These are phyloP conservation scores for Oenanthe sinensis DNA, from an alignment of 129 eudicot species.

Conservation along the genomic window DNA sequence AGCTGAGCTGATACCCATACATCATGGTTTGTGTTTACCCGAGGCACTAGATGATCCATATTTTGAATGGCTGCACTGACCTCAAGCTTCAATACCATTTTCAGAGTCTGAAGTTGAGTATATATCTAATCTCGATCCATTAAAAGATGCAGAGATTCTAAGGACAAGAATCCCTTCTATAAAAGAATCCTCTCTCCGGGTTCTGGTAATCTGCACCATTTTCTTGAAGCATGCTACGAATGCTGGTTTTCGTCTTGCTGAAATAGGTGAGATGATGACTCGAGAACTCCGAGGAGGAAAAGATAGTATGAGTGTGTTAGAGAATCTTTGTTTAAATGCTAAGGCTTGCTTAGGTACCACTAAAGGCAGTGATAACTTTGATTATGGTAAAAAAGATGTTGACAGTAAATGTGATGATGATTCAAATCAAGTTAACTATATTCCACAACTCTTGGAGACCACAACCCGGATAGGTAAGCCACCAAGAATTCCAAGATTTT, in stretches of 20 bases:
- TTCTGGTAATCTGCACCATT: slow-evolving; percentile 70
- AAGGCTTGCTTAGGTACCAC: slow-evolving; percentile 21
- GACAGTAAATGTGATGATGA: slow-evolving; percentile 36
- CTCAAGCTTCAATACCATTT: slow-evolving; percentile 84
- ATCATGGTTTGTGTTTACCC: slow-evolving; percentile 94
- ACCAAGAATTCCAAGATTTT: slow-evolving; percentile 32
- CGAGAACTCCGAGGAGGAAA: slow-evolving; percentile 67
- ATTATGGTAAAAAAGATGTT: slow-evolving; percentile 28
- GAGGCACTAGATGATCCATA: slow-evolving; percentile 89
- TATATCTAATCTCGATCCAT: slow-evolving; percentile 66
- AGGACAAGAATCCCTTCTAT: slow-evolving; percentile 62
- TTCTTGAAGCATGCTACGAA: slow-evolving; percentile 65
- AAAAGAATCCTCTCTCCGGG: slow-evolving; percentile 76
- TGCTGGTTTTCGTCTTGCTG: slow-evolving; percentile 74
- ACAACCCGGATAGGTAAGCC: slow-evolving; percentile 33
- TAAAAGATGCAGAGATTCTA: slow-evolving; percentile 75
- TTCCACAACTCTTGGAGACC: slow-evolving; percentile 12
- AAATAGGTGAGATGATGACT: slow-evolving; percentile 98
- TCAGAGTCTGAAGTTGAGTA: slow-evolving; percentile 73
- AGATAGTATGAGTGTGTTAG: slow-evolving; percentile 67
- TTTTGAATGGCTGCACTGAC: slow-evolving; percentile 98
- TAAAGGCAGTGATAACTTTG: slow-evolving; percentile 15
- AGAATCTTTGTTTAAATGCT: slow-evolving; percentile 51
- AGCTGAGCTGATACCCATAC: slow-evolving; percentile 80
- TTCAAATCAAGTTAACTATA: slow-evolving; percentile 15